Evolutionary conservation across 164 flowering plant genomes (phyloP), one percentile per base, ranked within the genome.

Genomic region (Stephania yunnanensis): DNA sequence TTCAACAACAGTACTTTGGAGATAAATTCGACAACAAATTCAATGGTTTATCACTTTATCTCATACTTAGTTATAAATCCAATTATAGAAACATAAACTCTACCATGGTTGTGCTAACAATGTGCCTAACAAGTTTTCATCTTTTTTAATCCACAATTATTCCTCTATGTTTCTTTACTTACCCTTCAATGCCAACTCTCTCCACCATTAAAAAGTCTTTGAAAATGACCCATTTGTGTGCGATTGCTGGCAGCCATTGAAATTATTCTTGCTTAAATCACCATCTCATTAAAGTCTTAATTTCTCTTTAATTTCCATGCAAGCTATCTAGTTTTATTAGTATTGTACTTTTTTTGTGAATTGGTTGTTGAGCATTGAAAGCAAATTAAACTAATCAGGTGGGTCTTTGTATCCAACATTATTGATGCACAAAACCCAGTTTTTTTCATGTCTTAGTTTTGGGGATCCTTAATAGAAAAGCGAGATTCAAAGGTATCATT

Each of bases 161-260:
- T 44, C 25, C 5, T 58, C 69, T 53, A 8, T 36, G 19, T 13
- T 48, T 75, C 10, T 53, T 6, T 31, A 29, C 42, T 36, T 30
- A 46, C 53, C 25, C 45, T 10, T 15, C 46, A 20, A 55, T 65
- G 48, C 48, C 17, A 36, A 36, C 42, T 73, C 77, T 74, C n/a
- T 25, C 36, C 73, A 15, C 52, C 30, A 31, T 72, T 74, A 42
- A 75, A 79, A 83, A 81, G 86, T 83, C 88, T 53, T 76, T 78
- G 90, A 86, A 61, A 83, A 78, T 17, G 84, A 87, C 88, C 76
- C 70, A 12, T 66, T 70, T 71, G 69, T 71, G 66, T 71, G 69
- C 71, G 74, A 65, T 82, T 76, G 82, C 78, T 75, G 77, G 68
- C 31, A 44, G 61, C 71, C 45, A 25, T 71, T 58, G 50, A 72